A percentile compares a stretch with the other conserved stretches of the same genome.
phyloP scores from a whole-genome alignment of 2,329 filamentous ascomycete genomes.

The Exophiala sideris region DNA sequence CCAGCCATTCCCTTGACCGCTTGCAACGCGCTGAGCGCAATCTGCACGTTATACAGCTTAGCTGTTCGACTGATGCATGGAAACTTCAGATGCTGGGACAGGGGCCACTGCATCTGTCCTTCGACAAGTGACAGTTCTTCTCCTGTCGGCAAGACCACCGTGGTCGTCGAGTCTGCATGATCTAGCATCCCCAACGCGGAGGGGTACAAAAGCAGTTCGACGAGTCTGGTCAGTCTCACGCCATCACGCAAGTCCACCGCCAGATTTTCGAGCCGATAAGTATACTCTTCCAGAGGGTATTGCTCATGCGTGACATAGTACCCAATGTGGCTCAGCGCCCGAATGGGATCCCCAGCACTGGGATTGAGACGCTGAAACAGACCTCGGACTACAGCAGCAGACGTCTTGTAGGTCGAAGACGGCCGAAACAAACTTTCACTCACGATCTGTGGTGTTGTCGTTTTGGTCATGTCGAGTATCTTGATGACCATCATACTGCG shows the following conservation, averaged over 20 bases:
- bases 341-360: conserved; percentile 55
- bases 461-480: conserved; percentile 56
- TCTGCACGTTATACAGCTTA: conserved; percentile 58
- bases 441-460: conserved; percentile 27
- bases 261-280: conserved; percentile 57
- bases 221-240: conserved; percentile 56
- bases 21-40: conserved; percentile 54
- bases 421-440: conserved; percentile 49
- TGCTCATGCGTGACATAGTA: conserved; percentile 56
- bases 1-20: conserved; percentile 40
- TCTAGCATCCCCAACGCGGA: conserved; percentile 31
- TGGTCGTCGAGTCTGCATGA: conserved; percentile 39
- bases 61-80: conserved; percentile 54
- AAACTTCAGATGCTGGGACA: conserved; percentile 58
- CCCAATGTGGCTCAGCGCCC: conserved; percentile 54
- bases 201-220: conserved; percentile 55
- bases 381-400: conserved; percentile 50
- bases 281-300: conserved; percentile 57
- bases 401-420: conserved; percentile 55
- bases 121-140: conserved; percentile 34
- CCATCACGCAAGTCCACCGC: conserved; percentile 62
- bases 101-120: conserved; percentile 39
- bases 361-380: conserved; percentile 55
- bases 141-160: conserved; percentile 46
- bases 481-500: conserved; percentile 59